phyloP scores from a whole-genome alignment of 2,329 filamentous ascomycete species.

The Fonsecaea erecta region DNA sequence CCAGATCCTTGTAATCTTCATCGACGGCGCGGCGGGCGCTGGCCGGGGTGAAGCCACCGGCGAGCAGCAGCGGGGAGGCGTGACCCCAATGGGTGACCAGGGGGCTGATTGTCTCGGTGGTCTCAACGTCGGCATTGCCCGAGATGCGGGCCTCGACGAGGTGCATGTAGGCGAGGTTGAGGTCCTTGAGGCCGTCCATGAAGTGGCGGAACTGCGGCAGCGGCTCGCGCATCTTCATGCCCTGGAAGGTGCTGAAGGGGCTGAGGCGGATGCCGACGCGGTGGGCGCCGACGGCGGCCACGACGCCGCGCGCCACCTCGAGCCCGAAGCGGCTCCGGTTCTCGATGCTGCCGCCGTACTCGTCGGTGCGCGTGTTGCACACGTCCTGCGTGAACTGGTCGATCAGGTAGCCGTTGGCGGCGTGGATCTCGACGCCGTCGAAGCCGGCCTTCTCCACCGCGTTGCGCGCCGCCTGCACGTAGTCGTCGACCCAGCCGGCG shows the following conservation, averaged over 20 bases:
- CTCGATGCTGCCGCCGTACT: conserved; percentile 57
- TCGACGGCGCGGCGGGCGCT: conserved; percentile 56
- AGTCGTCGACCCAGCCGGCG: conserved; percentile 47
- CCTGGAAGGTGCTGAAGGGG: conserved; percentile 48
- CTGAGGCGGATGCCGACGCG: conserved; percentile 55
- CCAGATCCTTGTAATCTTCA: conserved; percentile 49
- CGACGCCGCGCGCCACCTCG: conserved; percentile 49
- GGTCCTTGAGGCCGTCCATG: conserved; percentile 53
- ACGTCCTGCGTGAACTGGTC: conserved; percentile 59
- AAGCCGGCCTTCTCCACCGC: conserved; percentile 53
- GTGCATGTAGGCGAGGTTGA: conserved; percentile 63
- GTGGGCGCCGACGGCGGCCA: conserved; percentile 40
- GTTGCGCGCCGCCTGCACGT: conserved; percentile 53
- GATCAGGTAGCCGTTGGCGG: conserved; percentile 54
- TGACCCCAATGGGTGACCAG: conserved; percentile 51
- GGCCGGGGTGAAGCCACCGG: conserved; percentile 59
- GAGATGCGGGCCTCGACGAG: conserved; percentile 59
- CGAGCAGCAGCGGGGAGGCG: conserved; percentile 60
- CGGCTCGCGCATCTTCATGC: conserved; percentile 63
- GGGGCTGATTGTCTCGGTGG: conserved; percentile 37
- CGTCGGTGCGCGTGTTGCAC: conserved; percentile 56
- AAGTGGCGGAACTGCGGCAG: conserved; percentile 64
- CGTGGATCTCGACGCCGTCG: conserved; percentile 21
- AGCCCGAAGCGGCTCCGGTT: conserved; percentile 61
- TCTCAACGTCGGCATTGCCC: conserved; percentile 44